A percentile compares a stretch with the other conserved stretches of the same genome.
Evolutionary conservation across 2,329 filamentous ascomycete genomes (phyloP).

Genomic region (Scedosporium dehoogii): DNA sequence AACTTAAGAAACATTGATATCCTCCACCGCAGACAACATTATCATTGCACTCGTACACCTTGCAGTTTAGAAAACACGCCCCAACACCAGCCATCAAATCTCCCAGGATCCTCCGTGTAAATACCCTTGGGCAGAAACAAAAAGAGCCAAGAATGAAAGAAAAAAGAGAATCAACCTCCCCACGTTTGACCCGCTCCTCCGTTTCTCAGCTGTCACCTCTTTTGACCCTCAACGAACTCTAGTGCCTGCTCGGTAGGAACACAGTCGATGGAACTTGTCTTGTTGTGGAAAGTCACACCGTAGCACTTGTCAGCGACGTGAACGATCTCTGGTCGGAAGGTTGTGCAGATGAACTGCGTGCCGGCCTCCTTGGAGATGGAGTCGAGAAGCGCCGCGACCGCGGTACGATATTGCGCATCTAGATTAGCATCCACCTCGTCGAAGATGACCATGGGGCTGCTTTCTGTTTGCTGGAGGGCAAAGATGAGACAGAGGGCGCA

Average conservation of each 20-base stretch:
- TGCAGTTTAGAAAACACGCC: not conserved
- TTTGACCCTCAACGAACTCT: constrained; percentile 85
- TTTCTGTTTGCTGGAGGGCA: constrained; percentile 96
- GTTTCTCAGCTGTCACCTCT: not conserved
- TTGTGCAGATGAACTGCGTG: constrained; percentile 93
- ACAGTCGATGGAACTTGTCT: constrained; percentile 89
- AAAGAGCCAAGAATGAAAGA: not conserved
- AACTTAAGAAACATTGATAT: not conserved
- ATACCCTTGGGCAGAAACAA: no score
- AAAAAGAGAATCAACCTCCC: not conserved
- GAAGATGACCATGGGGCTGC: constrained; percentile 97
- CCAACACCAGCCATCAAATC: not conserved
- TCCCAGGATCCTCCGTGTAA: not conserved
- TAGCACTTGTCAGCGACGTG: constrained; percentile 96
- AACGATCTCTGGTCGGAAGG: constrained; percentile 94
- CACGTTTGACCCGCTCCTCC: not conserved
- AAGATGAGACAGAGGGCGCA: constrained; percentile 97
- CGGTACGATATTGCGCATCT: constrained; percentile 94
- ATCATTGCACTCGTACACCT: not conserved
- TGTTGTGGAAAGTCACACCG: constrained; percentile 86
- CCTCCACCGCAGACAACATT: not conserved
- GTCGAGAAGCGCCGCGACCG: constrained; percentile 81
- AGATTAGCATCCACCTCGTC: constrained; percentile 98
- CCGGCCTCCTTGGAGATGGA: constrained; percentile 59
- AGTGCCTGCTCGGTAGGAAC: constrained; percentile 80